These are phyloP conservation scores for Entophlyctis luteolus DNA, from an alignment of 192 early-diverging fungal species.

Conservation along the genomic window DNA sequence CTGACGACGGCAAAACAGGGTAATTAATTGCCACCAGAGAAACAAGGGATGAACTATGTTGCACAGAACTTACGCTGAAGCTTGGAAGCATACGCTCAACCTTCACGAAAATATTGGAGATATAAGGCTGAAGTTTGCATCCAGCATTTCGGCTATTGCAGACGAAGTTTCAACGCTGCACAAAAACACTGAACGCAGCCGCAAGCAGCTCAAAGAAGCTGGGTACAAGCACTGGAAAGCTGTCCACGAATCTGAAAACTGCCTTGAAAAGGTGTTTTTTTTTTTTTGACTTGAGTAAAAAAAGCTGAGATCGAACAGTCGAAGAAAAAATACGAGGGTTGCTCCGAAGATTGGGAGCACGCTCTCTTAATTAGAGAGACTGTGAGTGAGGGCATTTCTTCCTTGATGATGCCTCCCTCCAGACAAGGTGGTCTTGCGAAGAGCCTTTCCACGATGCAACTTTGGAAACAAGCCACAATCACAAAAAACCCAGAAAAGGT, in stretches of 20 bases:
- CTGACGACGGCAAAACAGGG: conserved; percentile 34
- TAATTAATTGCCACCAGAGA: no score
- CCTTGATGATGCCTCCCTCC: conserved; percentile 18
- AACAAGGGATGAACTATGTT: no score
- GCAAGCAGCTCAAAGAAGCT: conserved; percentile 83
- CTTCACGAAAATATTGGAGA: conserved; percentile 82
- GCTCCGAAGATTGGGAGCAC: conserved; percentile 84
- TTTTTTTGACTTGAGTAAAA: neutral
- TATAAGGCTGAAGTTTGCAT: conserved; percentile 72
- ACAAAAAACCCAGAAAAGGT: conserved; percentile 55
- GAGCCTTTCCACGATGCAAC: conserved; percentile 49
- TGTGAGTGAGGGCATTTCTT: neutral
- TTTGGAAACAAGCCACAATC: conserved; percentile 29
- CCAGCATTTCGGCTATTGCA: conserved; percentile 65
- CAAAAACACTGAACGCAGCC: conserved; percentile 74
- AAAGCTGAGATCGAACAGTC: conserved; percentile 32
- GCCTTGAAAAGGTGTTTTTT: conserved; percentile 89
- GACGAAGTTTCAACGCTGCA: conserved; percentile 71
- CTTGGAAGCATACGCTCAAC: conserved; percentile 72
- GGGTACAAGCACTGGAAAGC: conserved; percentile 69
- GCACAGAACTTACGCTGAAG: conserved; percentile 68
- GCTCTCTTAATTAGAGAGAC: conserved; percentile 41
- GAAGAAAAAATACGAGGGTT: conserved; percentile 71
- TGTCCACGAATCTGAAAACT: conserved; percentile 70
- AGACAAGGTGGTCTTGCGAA: conserved; percentile 49